Base-by-base conservation (phyloP, 2,329 filamentous ascomycete species). In the Paraconiothyrium sp. region DNA sequence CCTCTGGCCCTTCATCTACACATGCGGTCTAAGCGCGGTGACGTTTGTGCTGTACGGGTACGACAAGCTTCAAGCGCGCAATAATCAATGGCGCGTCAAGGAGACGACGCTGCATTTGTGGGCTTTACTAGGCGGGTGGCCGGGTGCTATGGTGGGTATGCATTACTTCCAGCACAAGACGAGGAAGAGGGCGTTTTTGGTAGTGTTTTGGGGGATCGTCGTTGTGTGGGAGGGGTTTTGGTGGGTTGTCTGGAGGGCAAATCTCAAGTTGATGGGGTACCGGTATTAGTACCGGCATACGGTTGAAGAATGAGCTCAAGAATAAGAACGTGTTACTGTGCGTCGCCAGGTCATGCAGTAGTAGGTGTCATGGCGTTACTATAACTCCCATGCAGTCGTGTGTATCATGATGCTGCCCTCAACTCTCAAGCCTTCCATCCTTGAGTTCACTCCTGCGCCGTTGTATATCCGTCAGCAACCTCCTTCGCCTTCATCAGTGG, bases 111-210 rank as follows among this genome's bases (percentile, higher is more conserved):
- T 78, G 54, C 75, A 78, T 59, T 51, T 65, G 4, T 50, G 75
- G 34, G 74, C 64, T 43, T 20, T 76, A 14, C 41, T 72, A 0
- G 76, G 76, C 39, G 76, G 76, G 1, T 78, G 75, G 75, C 75
- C 75, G 1, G 75, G 75, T 0, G 76, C 75, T 2, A 44, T 77
- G 41, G 58, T 63, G 7, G 75, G 72, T 3, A 74, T 75, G 70
- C 74, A 77, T 62, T 77, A 68, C 56, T 78, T 78, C 54, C 74
- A 77, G 59, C 75, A 78, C 35, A 78, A 78, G 66, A 78, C 74
- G 32, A 63, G 65, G 51, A 78, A 78, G 64, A 62, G 47, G 11
- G 54, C 57, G 0, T 78, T 76, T 47, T 69, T 73, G 54, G 43
- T 72, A 7, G 55, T 65, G 13, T 78, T 77, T 54, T 78, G 76